Evolutionary conservation across 768 basidiomycete genomes (phyloP).

Genomic region (Lanmaoa rubissima): DNA sequence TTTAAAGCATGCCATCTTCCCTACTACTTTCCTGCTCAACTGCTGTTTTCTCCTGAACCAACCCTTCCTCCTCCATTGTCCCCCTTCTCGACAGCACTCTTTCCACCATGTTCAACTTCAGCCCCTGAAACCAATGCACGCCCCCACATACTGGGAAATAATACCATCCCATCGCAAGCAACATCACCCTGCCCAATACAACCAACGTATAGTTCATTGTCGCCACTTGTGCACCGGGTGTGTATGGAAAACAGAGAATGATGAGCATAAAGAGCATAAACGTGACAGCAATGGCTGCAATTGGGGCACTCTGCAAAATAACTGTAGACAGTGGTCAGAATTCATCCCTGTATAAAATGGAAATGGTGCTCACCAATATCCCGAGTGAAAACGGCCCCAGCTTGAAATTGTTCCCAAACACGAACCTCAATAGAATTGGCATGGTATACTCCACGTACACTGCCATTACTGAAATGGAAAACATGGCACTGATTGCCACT

Average conservation of each 20-base stretch:
- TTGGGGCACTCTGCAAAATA: conserved; percentile 48
- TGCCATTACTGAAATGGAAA: conserved; percentile 43
- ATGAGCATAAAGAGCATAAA: conserved; percentile 67
- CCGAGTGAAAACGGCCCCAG: conserved; percentile 49
- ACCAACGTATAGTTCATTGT: conserved; percentile 73
- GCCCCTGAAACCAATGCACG: conserved; percentile 66
- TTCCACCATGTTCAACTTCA: conserved; percentile 42
- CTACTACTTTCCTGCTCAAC: neutral
- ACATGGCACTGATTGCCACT: conserved; percentile 55
- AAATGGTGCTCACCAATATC: conserved; percentile 29
- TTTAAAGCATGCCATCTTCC: neutral
- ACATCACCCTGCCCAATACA: conserved; percentile 57
- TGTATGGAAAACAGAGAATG: conserved; percentile 62
- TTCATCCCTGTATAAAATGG: neutral
- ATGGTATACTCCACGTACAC: conserved; percentile 44
- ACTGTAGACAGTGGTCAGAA: no score
- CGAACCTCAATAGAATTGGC: conserved; percentile 48
- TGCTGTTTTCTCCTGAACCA: neutral
- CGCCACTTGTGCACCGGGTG: conserved; percentile 40
- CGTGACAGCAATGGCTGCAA: conserved; percentile 49
- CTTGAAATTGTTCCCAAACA: conserved; percentile 42
- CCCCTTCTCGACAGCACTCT: neutral
- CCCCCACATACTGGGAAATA: conserved; percentile 73
- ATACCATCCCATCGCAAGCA: conserved; percentile 58
- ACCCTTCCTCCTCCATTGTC: neutral